Evolutionary conservation across 768 basidiomycete species (phyloP), one percentile per base, ranked within the genome.

Genomic region (Omphalotus guepiniiformis): DNA sequence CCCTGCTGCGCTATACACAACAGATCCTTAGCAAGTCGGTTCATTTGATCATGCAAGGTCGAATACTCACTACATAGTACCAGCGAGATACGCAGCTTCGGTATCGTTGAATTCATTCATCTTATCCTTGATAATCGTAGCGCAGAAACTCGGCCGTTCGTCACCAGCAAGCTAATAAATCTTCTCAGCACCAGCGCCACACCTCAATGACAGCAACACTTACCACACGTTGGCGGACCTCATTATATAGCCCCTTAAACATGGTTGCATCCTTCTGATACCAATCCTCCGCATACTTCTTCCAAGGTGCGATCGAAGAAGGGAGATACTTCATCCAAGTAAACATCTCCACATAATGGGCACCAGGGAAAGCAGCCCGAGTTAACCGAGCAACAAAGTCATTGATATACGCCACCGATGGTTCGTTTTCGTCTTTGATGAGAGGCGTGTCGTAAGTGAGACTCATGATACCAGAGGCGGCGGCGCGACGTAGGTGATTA

Each of bases 261-360:
- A 54, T 42, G 4, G 34, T 28, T 6, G 39, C 29, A 32, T 54
- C 47, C n/a, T 51, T 49, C 6, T 21, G 26, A 40, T 42, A 50
- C 52, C 52, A 51, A 3, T 49, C 38, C 19, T 49, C 30, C 18
- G 55, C 57, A 3, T 50, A 39, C 9, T 39, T 45, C 23, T 54
- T 58, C 55, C 48, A 65, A 19, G 51, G 52, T 16, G 60, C 58
- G 44, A 67, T 42, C 47, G 43, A 54, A 6, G 45, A 21, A 3
- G 68, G 68, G 8, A 68, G 23, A 42, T 64, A 53, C 41, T 53
- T 51, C 60, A 70, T 57, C 58, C 60, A 65, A 2, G 65, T 53
- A 39, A 69, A 67, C 34, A 61, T 58, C 42, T 70, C 68, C 15
- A 67, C 67, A 19, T 63, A 26, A 49, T 63, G 58, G 11, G 58